phyloP scores from a whole-genome alignment of 495 filamentous ascomycete genomes.

The Neurospora sp. region DNA sequence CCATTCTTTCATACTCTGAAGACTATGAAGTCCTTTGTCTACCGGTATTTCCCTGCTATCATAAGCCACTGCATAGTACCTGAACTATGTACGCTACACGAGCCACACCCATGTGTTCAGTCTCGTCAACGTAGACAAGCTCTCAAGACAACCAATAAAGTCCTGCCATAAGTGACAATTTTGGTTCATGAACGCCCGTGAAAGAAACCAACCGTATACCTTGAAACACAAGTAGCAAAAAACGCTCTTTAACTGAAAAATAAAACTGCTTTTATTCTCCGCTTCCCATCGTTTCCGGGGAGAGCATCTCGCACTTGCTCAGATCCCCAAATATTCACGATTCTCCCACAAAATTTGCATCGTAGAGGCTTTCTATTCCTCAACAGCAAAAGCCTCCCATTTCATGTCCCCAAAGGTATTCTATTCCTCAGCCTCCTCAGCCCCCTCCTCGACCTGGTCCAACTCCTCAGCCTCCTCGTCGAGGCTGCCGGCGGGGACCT shows the following conservation, averaged over 20 bases:
- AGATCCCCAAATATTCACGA: background rate
- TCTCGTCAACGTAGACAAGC: background rate
- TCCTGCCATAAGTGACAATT: background rate
- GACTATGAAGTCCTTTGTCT: background rate
- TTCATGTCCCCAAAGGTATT: background rate
- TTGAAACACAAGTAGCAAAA: background rate
- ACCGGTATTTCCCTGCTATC: background rate
- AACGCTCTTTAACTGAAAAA: background rate
- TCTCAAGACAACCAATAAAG: background rate
- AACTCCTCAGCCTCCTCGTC: constrained; percentile 48
- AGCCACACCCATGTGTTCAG: background rate
- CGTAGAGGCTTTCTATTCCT: background rate
- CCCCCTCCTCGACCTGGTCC: constrained; percentile 16
- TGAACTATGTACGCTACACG: background rate
- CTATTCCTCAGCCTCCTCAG: constrained; percentile 24
- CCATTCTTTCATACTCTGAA: background rate
- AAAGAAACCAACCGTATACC: background rate
- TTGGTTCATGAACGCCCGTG: background rate
- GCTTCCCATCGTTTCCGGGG: background rate
- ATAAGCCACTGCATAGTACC: background rate
- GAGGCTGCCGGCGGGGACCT: constrained; percentile 77
- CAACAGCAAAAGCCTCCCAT: background rate
- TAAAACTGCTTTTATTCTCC: background rate
- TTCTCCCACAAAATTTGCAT: background rate
- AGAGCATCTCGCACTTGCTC: background rate